Evolutionary conservation across 1,139 yeast species (phyloP), one percentile per base, ranked within the genome.

Genomic region (Yamadazyma atmosphaerica): DNA sequence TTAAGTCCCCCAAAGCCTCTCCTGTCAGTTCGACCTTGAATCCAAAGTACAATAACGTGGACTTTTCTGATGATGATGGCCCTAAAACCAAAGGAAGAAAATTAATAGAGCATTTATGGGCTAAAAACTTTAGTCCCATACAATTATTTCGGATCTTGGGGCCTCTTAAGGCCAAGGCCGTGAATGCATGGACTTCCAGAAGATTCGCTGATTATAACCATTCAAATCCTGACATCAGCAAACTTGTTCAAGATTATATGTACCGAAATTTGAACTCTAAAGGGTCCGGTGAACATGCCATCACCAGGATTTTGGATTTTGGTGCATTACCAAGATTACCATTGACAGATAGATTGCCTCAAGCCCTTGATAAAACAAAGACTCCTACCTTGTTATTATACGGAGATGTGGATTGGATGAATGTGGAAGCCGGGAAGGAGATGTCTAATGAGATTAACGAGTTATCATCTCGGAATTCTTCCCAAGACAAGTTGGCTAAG

Each of bases 361-460:
- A 61, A 34, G 54, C 47, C 38, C 60, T 69, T 47, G 64, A 60
- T 10, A 45, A 58, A 11, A 58, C 62, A 65, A 58, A 63, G n/a
- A 52, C 71, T 17, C 76, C 76, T 5, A 65, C 75, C 1, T 56
- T 70, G 32, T 70, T 74, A 74, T 44, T 72, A 33, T 72, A 72
- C 45, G 77, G 77, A 18, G 74, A 69, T 44, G 63, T 57, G 27
- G 76, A 72, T 50, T 72, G 77, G 77, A 72, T 72, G 77, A 69
- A 70, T 43, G 66, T 62, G 14, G 60, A 60, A 34, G 75, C 77
- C 3, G 77, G 77, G 2, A 42, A 52, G 32, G 71, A 68, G 43
- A 65, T 68, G 62, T 57, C 58, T 2, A 49, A 61, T 21, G 75
- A 69, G 41, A 69, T 70, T 36, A 71, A 71, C 42, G 40, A 52